Evolutionary conservation across 176 grass and related monocot species (phyloP).

Genomic region (Puccinellia tenuiflora): DNA sequence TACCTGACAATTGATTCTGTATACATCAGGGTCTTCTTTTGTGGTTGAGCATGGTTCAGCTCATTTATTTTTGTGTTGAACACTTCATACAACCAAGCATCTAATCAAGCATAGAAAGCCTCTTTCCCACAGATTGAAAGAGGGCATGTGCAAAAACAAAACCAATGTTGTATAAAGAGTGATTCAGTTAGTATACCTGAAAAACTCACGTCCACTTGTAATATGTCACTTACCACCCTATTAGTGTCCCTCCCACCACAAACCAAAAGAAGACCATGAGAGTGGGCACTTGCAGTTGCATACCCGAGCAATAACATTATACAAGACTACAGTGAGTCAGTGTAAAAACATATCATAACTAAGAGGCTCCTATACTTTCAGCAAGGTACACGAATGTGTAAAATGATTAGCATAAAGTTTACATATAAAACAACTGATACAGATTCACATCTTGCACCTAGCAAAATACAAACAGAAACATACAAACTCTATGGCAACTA

Average conservation of each 20-base stretch:
- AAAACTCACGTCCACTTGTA: not conserved
- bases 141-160: too few species aligned
- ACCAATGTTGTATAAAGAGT: too few species aligned
- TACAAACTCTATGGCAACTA: too few species aligned
- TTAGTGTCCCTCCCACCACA: slow-evolving; percentile 97
- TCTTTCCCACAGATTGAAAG: too few species aligned
- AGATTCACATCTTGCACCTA: too few species aligned
- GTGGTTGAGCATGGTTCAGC: not conserved
- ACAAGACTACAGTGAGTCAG: slow-evolving; percentile 15
- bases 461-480: too few species aligned
- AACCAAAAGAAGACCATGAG: slow-evolving; percentile 93
- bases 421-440: too few species aligned
- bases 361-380: too few species aligned
- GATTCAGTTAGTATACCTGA: not conserved
- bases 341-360: not conserved
- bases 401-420: too few species aligned
- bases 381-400: too few species aligned
- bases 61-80: not conserved
- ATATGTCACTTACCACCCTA: slow-evolving; percentile 80
- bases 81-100: not conserved
- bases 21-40: not conserved
- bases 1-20: not conserved
- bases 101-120: not conserved
- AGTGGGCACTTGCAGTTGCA: slow-evolving; percentile 94
- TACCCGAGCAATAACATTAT: slow-evolving; percentile 57